These are phyloP conservation scores for Dioscorea alata DNA, from an alignment of 106 monocot species.

Conservation along the genomic window DNA sequence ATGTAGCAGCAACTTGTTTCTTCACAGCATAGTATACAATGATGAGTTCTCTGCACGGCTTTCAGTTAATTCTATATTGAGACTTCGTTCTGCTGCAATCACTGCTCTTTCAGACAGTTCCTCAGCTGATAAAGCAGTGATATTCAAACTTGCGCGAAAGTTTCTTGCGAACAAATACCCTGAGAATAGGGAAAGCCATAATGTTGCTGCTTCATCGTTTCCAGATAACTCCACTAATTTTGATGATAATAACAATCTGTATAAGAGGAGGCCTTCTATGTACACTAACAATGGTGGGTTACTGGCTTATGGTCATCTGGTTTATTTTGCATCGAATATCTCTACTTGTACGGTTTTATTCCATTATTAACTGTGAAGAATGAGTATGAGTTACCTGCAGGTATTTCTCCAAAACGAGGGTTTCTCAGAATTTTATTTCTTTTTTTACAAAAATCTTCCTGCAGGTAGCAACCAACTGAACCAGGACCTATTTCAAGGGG, in stretches of 20 bases:
- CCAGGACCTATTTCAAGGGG: constrained; percentile 7
- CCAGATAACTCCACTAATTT: constrained; percentile 4
- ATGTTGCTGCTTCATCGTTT: constrained; percentile 7
- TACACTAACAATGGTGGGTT: constrained; percentile 55
- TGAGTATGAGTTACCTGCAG: constrained; percentile 1
- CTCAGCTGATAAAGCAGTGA: constrained; percentile 63
- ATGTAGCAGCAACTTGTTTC: too few species aligned
- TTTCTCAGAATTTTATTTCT: too few species aligned
- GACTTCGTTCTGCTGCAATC: constrained; percentile 83
- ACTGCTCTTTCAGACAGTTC: constrained; percentile 77
- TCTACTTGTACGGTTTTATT: constrained; percentile 10
- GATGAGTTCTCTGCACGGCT: constrained; percentile 96
- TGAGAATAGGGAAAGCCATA: constrained; percentile 13
- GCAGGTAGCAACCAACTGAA: constrained; percentile 10
- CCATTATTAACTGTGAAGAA: constrained; percentile 12
- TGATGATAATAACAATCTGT: constrained; percentile 23
- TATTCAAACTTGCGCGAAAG: constrained; percentile 60
- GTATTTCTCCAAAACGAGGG: constrained; percentile 4
- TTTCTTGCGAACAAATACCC: constrained; percentile 31
- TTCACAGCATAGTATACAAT: constrained; percentile 78
- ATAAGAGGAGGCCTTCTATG: constrained; percentile 30
- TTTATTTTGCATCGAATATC: constrained; percentile 43
- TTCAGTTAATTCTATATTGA: constrained; percentile 77
- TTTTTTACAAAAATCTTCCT: neutral
- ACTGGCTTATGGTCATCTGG: constrained; percentile 59